Evolutionary conservation across 768 basidiomycete genomes (phyloP).

Genomic region (Hypsizygus marmoreus): DNA sequence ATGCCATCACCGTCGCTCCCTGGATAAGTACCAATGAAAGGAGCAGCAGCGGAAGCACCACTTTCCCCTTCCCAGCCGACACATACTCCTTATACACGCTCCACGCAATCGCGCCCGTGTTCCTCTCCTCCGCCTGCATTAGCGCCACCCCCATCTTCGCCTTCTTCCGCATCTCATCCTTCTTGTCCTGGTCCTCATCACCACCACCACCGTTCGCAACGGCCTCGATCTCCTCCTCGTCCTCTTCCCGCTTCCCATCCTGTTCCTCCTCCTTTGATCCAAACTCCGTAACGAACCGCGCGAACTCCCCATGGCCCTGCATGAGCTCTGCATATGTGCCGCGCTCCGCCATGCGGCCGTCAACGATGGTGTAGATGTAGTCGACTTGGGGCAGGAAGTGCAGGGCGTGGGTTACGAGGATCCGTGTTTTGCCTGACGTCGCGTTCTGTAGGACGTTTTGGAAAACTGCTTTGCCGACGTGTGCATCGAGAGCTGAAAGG

Average conservation of each 20-base stretch:
- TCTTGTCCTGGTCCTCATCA: slow-evolving; percentile 35
- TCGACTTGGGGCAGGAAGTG: slow-evolving; percentile 90
- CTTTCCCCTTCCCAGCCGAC: slow-evolving; percentile 63
- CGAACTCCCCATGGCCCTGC: slow-evolving; percentile 62
- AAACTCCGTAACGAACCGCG: slow-evolving; percentile 75
- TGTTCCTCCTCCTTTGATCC: slow-evolving; percentile 65
- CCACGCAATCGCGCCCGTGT: slow-evolving; percentile 67
- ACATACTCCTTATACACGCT: slow-evolving; percentile 64
- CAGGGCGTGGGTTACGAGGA: slow-evolving; percentile 90
- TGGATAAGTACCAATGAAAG: slow-evolving; percentile 67
- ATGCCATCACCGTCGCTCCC: slow-evolving; percentile 67
- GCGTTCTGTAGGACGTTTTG: slow-evolving; percentile 75
- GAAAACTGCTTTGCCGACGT: slow-evolving; percentile 88
- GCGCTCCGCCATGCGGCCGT: slow-evolving; percentile 77
- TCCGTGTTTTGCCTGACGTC: slow-evolving; percentile 69
- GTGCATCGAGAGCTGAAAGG: slow-evolving; percentile 88
- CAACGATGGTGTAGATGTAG: slow-evolving; percentile 77
- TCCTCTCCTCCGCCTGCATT: slow-evolving; percentile 86
- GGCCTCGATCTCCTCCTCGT: slow-evolving; percentile 42
- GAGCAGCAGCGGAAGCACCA: slow-evolving; percentile 68
- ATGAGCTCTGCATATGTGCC: slow-evolving; percentile 81
- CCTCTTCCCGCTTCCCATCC: slow-evolving; percentile 45
- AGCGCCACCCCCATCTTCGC: slow-evolving; percentile 49
- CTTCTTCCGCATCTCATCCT: slow-evolving; percentile 35
- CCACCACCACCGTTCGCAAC: slow-evolving; percentile 20